Evolutionary conservation across 1,284 basidiomycete genomes (phyloP), one percentile per base, ranked within the genome.

Genomic region (Cutaneotrichosporon sp.): DNA sequence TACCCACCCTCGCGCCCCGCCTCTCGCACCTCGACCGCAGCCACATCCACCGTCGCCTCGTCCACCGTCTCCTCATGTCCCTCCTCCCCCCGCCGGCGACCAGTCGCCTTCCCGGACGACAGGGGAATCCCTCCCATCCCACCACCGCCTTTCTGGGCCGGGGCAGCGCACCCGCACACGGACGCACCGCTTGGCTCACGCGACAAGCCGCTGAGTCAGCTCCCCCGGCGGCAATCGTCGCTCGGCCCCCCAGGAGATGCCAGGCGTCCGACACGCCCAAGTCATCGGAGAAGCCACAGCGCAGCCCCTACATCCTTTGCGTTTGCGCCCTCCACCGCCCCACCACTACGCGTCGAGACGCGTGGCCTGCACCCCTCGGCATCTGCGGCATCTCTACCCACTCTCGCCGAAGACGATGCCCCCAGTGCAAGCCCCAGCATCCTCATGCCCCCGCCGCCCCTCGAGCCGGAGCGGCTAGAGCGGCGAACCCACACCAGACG

Each of bases 1-100:
- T 63, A 63, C 36, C 62, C 60, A 10, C 56, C 62, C 11, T 53
- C 58, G 3, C 62, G 62, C 22, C 62, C 62, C 10, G 27, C 50
- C 25, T 63, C 62, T 2, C 54, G 56, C 25, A 24, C 27, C 3
- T 54, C 50, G n/a, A 20, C 49, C 24, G 16, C 36, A 13, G 25
- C 38, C 4, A 43, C 52, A 38, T 13, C 34, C 22, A 29, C 38
- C 18, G 18, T 42, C 38, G 16, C 24, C 38, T 9, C 47, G 27
- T 31, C 47, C 14, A 27, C 14, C 18, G 11, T 34, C 13, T 27
- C 56, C 14, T 63, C 61, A 56, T 63, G 62, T 43, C 62, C 62
- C 3, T 51, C 62, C 5, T 63, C 62, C 0, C 62, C 62, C 11
- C 27, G 42, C 13, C 61, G 38, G 10, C 38, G 49, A 11, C 42